Conservation (phyloP, 202 grass and related monocot genomes). For the Tripidium arundinaceum region DNA sequence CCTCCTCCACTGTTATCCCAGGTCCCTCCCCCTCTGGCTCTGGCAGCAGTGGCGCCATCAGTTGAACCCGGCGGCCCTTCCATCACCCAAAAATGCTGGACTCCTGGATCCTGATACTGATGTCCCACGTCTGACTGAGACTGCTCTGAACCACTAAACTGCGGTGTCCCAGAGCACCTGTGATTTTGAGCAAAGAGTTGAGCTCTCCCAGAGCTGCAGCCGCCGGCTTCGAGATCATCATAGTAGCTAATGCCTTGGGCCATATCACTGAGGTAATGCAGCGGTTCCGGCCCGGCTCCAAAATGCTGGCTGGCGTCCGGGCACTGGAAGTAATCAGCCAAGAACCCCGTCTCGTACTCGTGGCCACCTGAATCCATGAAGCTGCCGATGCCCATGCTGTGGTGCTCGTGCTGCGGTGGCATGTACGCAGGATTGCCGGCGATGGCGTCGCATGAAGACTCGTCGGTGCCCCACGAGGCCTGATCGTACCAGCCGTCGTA, state of each 20-base stretch:
- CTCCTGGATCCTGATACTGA: neutral
- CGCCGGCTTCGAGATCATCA: neutral
- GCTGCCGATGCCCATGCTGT: neutral
- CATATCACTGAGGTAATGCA: constrained; percentile 26
- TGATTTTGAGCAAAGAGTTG: neutral
- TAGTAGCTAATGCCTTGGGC: neutral
- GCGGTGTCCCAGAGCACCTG: neutral
- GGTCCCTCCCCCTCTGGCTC: neutral
- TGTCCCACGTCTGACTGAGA: neutral
- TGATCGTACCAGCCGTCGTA: neutral
- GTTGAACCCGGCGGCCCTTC: neutral
- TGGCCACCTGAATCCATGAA: neutral
- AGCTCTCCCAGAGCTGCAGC: neutral
- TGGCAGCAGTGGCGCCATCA: neutral
- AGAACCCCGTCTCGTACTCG: constrained; percentile 10
- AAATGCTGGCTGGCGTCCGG: neutral
- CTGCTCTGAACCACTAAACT: neutral
- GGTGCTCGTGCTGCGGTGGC: neutral
- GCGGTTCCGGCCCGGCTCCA: neutral
- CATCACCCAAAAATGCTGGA: neutral
- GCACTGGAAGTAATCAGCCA: neutral
- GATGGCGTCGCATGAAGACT: constrained; percentile 9
- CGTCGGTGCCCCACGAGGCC: neutral
- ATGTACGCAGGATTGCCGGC: neutral
- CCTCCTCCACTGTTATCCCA: no score